Base-by-base conservation (phyloP, 139 green algal genomes). In the Micractinium conductrix region DNA sequence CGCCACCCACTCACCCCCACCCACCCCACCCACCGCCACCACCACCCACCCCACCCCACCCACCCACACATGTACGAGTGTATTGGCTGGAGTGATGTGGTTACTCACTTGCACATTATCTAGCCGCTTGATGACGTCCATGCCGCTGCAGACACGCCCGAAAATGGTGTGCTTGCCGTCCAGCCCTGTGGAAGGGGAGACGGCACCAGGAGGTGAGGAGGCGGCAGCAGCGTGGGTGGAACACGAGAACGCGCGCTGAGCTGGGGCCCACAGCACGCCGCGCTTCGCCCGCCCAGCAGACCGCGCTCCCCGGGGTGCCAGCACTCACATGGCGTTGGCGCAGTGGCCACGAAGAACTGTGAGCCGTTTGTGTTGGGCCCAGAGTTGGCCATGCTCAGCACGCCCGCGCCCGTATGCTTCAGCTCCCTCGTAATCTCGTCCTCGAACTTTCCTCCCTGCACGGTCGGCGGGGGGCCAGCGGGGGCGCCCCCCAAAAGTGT, bases 331-430 rank as follows among this genome's bases (percentile, higher is more conserved):
- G 67, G 79, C 0, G 45, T 53, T 14, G 67, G 80, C 26, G 67
- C 80, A 5, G 53, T 70, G 12, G 82, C 76, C n/a, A 95, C 87
- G 79, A 84, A 84, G 45, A 84, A 84, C 87, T 97, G 94, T 71
- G 81, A 91, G 42, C 94, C 94, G 79, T 98, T 98, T 3, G 94
- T 97, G 87, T 97, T 90, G 16, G 92, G 93, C 26, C 94, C 94
- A 50, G 87, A 70, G 60, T 98, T 98, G 42, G 95, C 95, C 95
- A 98, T 98, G 55, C 74, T 90, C n/a, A 98, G 88, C 22, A 98
- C 94, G 58, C 95, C 95, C 21, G 95, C 95, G 1, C 95, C 95
- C 21, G 93, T 97, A 87, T 98, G 94, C 69, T 96, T 94, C 28
- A 98, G 90, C 75, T 96, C 93, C 30, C 80, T 76, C 2, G 90